Percentiles rank a stretch among this genome's conserved stretches.
These are phyloP conservation scores for Hypoxylon sp. DNA, from an alignment of 2,329 filamentous ascomycete genomes.

Conservation along the genomic window DNA sequence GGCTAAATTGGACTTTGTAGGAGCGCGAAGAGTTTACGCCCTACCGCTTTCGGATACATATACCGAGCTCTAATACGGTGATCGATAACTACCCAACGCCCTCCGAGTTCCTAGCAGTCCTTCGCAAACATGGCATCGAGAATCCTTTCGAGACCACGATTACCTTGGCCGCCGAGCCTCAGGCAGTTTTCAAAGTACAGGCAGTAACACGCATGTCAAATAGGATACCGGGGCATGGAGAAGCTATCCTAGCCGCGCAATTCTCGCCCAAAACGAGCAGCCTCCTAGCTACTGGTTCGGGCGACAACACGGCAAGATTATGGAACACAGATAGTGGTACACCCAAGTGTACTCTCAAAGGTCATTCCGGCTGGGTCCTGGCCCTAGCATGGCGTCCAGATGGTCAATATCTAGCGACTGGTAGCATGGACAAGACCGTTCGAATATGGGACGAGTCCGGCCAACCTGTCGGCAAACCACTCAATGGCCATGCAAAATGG, in stretches of 20 bases:
- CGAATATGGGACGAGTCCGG: slow-evolving; percentile 90
- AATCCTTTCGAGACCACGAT: slow-evolving; percentile 69
- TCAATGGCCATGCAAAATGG: slow-evolving; percentile 92
- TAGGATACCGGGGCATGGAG: slow-evolving; percentile 89
- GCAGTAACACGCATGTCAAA: slow-evolving; percentile 91
- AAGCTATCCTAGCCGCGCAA: slow-evolving; percentile 86
- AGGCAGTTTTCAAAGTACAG: slow-evolving; percentile 94
- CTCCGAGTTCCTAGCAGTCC: slow-evolving; percentile 64
- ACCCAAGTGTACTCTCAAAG: slow-evolving; percentile 84
- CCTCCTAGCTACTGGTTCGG: slow-evolving; percentile 86
- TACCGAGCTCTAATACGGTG: slow-evolving; percentile 65
- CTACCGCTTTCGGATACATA: slow-evolving; percentile 71
- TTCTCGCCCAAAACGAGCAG: slow-evolving; percentile 85
- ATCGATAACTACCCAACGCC: slow-evolving; percentile 67
- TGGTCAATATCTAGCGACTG: slow-evolving; percentile 83
- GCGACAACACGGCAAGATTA: slow-evolving; percentile 90
- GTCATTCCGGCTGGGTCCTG: slow-evolving; percentile 91
- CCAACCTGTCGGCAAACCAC: slow-evolving; percentile 74
- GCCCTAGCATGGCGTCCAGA: slow-evolving; percentile 90
- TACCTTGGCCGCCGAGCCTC: slow-evolving; percentile 75
- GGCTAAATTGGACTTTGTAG: slow-evolving; percentile 40
- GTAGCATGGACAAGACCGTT: slow-evolving; percentile 93
- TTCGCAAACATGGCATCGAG: slow-evolving; percentile 68
- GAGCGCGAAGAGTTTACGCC: slow-evolving; percentile 71
- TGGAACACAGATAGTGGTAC: slow-evolving; percentile 97